Conservation (phyloP, 2,329 filamentous ascomycete species). For the Talaromyces sp. region DNA sequence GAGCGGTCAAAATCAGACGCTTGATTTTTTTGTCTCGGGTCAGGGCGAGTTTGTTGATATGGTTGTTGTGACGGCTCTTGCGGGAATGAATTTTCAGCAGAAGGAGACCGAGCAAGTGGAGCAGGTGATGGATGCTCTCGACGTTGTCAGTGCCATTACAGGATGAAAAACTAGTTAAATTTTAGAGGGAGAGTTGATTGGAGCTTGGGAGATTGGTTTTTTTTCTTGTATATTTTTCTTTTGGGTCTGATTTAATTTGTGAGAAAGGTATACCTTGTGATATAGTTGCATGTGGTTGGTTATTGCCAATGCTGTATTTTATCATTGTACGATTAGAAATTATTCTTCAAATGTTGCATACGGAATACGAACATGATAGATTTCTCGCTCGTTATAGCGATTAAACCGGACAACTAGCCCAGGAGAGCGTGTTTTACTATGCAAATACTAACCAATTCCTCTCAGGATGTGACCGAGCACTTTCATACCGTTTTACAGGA, state of each 20-base stretch:
- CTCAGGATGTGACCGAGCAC: background rate
- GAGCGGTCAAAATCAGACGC: background rate
- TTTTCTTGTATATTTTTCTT: no score
- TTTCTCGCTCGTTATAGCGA: no score
- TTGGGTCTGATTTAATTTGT: no score
- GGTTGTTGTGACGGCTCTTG: background rate
- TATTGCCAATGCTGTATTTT: no score
- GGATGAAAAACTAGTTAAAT: background rate
- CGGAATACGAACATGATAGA: background rate
- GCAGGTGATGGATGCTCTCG: background rate
- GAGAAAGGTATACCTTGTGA: no score
- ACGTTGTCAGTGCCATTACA: background rate
- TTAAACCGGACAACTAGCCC: no score
- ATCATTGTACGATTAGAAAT: no score
- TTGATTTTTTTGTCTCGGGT: background rate
- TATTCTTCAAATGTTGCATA: background rate
- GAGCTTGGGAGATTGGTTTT: no score
- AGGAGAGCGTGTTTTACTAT: no score
- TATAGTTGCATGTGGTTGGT: background rate
- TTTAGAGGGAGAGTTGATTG: no score
- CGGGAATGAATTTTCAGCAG: background rate
- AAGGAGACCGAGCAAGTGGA: no score
- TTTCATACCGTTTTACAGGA: background rate
- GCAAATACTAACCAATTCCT: background rate
- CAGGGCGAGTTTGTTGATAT: background rate